Evolutionary conservation across 2,329 filamentous ascomycete genomes (phyloP).

Genomic region (Botrytis galanthina): DNA sequence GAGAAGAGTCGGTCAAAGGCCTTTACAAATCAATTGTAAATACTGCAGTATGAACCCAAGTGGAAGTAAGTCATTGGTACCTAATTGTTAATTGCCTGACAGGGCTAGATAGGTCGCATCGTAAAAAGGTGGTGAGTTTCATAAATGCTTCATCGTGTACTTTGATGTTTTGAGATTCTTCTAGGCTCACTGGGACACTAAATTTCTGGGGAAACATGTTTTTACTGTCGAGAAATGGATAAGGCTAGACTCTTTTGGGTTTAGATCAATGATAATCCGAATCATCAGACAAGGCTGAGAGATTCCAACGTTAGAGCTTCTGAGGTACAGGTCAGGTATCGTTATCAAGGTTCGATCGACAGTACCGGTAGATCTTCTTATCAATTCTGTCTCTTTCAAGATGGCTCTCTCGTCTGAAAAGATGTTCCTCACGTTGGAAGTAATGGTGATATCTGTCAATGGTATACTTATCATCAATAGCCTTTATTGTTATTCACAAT

Average conservation of each 20-base stretch:
- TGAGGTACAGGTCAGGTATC: neutral
- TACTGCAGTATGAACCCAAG: neutral
- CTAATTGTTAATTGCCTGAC: neutral
- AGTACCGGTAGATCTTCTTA: neutral
- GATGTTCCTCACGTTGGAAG: neutral
- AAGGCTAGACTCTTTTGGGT: neutral
- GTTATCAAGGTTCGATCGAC: neutral
- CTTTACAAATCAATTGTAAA: neutral
- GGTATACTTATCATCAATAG: no score
- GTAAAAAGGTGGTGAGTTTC: constrained; percentile 2
- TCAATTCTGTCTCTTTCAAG: neutral
- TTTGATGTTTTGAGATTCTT: constrained; percentile 5
- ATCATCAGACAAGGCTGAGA: neutral
- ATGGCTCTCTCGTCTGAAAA: neutral
- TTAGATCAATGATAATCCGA: neutral
- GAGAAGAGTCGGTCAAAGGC: neutral
- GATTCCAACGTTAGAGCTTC: neutral
- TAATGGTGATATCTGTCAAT: neutral
- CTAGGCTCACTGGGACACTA: neutral
- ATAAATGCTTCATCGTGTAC: constrained; percentile 10
- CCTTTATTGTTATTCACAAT: neutral
- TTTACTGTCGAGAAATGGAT: neutral
- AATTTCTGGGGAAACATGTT: neutral
- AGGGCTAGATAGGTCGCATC: neutral
- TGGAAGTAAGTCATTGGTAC: neutral